Conservation (phyloP, 352 stramenopile genomes). For the Peronospora destructor region DNA sequence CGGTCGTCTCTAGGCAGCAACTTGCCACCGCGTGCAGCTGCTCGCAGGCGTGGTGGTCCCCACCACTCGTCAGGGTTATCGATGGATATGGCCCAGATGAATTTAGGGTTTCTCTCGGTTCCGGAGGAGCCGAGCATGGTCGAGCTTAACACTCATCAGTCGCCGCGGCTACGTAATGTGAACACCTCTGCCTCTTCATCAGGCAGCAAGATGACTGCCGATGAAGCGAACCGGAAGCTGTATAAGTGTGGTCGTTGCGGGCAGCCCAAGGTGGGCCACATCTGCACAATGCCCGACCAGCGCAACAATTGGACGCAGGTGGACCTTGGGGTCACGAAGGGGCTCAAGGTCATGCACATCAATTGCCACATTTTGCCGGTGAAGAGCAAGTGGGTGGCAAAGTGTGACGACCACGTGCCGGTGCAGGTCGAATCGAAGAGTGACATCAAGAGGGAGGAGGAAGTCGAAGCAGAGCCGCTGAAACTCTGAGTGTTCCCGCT, state of each 20-base stretch:
- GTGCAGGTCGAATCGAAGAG: conserved; percentile 17
- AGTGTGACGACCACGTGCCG: conserved; percentile 56
- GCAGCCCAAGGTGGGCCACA: conserved; percentile 79
- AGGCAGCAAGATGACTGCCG: conserved; percentile 16
- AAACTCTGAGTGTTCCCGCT: conserved; percentile 9
- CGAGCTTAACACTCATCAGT: conserved; percentile 28
- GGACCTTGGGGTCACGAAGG: conserved; percentile 71
- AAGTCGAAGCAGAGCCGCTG: conserved; percentile 26
- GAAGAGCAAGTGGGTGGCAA: conserved; percentile 54
- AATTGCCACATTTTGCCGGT: conserved; percentile 71
- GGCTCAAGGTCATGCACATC: conserved; percentile 58
- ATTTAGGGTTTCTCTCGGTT: conserved; percentile 59
- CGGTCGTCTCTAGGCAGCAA: conserved; percentile 46
- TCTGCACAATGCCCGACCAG: conserved; percentile 81
- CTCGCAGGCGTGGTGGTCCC: conserved; percentile 23
- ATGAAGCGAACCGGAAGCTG: conserved; percentile 60
- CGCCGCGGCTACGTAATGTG: conserved; percentile 20
- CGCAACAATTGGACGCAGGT: conserved; percentile 83
- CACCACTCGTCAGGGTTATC: conserved; percentile 67
- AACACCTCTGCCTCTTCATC: conserved; percentile 18
- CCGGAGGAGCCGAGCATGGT: conserved; percentile 53
- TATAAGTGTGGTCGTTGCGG: conserved; percentile 85
- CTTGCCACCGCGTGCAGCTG: conserved; percentile 25
- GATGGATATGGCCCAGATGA: conserved; percentile 81
- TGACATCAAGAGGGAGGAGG: conserved; percentile 24